Evolutionary conservation across 305 asterid genomes (phyloP).

Genomic region (Fraxinus ornus): DNA sequence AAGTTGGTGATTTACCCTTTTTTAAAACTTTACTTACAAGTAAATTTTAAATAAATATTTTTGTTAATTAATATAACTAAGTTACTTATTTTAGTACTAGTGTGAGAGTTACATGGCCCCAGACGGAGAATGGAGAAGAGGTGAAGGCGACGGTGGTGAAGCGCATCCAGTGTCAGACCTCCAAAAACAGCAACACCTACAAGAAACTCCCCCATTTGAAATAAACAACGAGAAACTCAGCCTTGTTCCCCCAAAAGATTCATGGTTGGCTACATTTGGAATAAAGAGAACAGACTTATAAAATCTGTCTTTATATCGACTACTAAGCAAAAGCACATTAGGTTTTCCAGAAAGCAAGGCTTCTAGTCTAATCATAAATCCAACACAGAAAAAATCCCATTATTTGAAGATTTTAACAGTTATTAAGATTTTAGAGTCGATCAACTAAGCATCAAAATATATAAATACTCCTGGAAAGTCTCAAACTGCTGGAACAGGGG

Average conservation of each 20-base stretch:
- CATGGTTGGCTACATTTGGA: neutral
- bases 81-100: neutral
- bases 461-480: neutral
- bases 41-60: too few relatives aligned
- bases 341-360: neutral
- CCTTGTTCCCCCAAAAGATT: neutral
- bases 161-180: neutral
- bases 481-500: slow-evolving; percentile 32
- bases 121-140: neutral
- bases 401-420: slow-evolving; percentile 4
- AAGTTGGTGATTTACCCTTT: too few relatives aligned
- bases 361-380: slow-evolving; percentile 24
- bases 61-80: too few relatives aligned
- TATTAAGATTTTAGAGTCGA: neutral
- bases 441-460: slow-evolving; percentile 3
- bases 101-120: neutral
- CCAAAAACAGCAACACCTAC: neutral
- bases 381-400: slow-evolving; percentile 23
- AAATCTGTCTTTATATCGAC: neutral
- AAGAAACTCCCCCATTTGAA: neutral
- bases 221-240: neutral
- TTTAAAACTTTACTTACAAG: too few relatives aligned
- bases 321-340: neutral
- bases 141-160: neutral
- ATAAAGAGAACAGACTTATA: neutral